A percentile compares a stretch with the other conserved stretches of the same genome.
Evolutionary conservation across 176 grass and related monocot genomes (phyloP).

Genomic region (Musa schizocarpa): DNA sequence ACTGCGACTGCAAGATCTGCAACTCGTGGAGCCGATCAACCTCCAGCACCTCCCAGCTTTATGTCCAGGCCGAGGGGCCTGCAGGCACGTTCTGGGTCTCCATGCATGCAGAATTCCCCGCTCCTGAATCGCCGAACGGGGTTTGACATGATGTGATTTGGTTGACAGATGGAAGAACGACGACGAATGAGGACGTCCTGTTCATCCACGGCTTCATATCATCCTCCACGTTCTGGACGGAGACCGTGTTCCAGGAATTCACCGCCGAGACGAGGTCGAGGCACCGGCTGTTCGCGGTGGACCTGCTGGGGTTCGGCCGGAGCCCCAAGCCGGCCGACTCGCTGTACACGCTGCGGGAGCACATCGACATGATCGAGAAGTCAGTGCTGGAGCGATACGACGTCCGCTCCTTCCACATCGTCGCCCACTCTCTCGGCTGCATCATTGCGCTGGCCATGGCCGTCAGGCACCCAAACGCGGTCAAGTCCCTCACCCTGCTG

Average conservation of each 20-base stretch:
- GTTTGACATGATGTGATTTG: too few species aligned
- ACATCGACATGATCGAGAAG: constrained; percentile 43
- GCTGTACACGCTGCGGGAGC: constrained; percentile 52
- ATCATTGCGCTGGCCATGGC: constrained; percentile 7
- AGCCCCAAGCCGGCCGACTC: constrained; percentile 56
- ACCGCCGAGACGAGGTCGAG: background rate
- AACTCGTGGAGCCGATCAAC: constrained; percentile 27
- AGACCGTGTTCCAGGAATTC: constrained; percentile 16
- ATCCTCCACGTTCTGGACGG: constrained; percentile 8
- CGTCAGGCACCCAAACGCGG: background rate
- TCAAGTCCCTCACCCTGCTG: constrained; percentile 7
- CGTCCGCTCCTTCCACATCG: constrained; percentile 8
- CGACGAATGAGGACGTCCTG: background rate
- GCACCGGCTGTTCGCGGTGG: constrained; percentile 30
- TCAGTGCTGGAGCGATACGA: constrained; percentile 24
- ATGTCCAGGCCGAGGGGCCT: background rate
- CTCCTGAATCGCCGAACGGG: background rate
- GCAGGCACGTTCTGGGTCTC: background rate
- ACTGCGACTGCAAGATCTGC: constrained; percentile 94
- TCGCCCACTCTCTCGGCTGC: constrained; percentile 8
- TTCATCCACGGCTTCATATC: constrained; percentile 13
- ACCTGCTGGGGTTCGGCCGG: constrained; percentile 61
- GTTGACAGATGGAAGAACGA: background rate
- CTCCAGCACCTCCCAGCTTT: background rate
- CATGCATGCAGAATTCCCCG: background rate